Percentiles rank a stretch among this genome's conserved stretches.
Evolutionary conservation across 2,329 filamentous ascomycete species (phyloP).

Genomic region (Sclerotinia minor): DNA sequence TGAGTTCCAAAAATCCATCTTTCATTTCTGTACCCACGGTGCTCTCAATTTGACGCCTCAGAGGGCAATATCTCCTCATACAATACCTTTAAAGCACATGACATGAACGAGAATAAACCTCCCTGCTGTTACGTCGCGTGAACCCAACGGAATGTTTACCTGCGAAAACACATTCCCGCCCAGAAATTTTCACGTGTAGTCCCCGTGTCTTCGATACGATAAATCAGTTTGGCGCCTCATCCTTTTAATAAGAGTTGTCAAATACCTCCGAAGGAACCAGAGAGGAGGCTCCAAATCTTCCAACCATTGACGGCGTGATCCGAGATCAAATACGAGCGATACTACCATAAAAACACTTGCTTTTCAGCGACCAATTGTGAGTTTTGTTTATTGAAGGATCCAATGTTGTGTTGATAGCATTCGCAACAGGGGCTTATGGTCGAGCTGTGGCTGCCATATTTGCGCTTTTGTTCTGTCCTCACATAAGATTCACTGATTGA

Average conservation of each 20-base stretch:
- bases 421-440: neutral
- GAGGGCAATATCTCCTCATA: neutral
- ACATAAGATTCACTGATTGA: neutral
- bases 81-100: neutral
- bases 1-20: neutral
- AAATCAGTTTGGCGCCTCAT: neutral
- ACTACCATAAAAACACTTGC: neutral
- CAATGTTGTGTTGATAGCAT: neutral
- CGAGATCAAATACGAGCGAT: neutral
- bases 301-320: neutral
- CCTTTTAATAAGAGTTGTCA: neutral
- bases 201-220: neutral
- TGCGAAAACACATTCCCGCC: constrained; percentile 5
- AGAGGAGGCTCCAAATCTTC: neutral
- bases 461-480: neutral
- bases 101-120: neutral
- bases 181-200: neutral
- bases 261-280: neutral
- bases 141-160: constrained; percentile 12
- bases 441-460: neutral
- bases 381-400: neutral
- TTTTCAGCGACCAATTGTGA: neutral
- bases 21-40: neutral
- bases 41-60: neutral
- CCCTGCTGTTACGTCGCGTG: neutral